Base-by-base conservation (phyloP, 2,329 filamentous ascomycete species). In the Ophiosphaerella korrae region DNA sequence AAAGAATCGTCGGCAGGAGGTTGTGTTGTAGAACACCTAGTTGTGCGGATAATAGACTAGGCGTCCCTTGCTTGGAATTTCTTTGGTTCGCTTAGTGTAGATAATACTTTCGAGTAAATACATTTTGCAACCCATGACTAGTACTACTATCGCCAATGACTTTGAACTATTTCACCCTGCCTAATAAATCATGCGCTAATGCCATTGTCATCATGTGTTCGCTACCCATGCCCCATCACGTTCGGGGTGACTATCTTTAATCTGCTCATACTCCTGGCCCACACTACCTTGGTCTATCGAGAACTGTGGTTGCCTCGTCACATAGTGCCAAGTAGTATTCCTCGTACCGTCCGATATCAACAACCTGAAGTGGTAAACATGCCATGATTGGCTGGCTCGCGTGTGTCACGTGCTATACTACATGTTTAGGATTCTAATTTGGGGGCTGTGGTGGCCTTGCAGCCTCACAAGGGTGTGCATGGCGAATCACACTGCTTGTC, bases 401-500 rank as follows among this genome's bases (percentile, higher is more conserved):
- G 9, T 35, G 14, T 32, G 24, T 38, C 8, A 44, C 21, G 31
- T 42, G 34, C 40, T 26, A 26, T 11, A n/a, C 9, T 11, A 9
- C 18, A 35, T 32, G n/a, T 29, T 46, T 12, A 33, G 9, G 12
- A 11, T 48, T 31, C 45, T 48, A 48, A 42, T 36, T 48, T 24
- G 12, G 44, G 43, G 11, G 31, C 29, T 29, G 13, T 21, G 44
- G 49, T 36, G 38, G 39, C 49, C 44, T 48, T 5, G 36, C 24
- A 32, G 37, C 29, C 24, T 39, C 32, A 14, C 21, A 40, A n/a
- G 26, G 33, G 31, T 23, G 12, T 2, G 7, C 11, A 21, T 1
- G 13, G 32, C 57, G 54, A 60, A 57, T 50, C 48, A 16, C 7
- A 38, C 18, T 8, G 11, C 2, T 18, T 1, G 13, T 23, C 11